phyloP scores from a whole-genome alignment of 2,329 filamentous ascomycete species.

The Fusarium metavorans region DNA sequence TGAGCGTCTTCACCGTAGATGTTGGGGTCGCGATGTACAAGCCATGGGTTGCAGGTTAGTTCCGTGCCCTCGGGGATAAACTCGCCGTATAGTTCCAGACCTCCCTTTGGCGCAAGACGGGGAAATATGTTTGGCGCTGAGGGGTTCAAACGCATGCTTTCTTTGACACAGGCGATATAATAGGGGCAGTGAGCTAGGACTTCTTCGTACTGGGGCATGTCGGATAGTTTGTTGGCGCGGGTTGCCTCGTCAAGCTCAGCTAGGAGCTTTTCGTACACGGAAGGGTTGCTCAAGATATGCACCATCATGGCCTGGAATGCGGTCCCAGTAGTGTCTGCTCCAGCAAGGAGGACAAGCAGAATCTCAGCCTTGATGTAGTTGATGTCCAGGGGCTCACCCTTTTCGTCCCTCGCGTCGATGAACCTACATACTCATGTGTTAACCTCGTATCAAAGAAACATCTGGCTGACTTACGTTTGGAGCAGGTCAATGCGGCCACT shows the following conservation, averaged over 20 bases:
- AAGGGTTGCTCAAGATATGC: slow-evolving; percentile 32
- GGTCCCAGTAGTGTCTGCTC: slow-evolving; percentile 61
- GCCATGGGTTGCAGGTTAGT: slow-evolving; percentile 53
- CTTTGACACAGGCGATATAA: slow-evolving; percentile 65
- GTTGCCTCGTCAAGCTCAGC: slow-evolving; percentile 39
- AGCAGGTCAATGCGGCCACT: slow-evolving; percentile 60
- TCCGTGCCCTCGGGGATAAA: slow-evolving; percentile 49
- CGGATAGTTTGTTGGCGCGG: slow-evolving; percentile 51
- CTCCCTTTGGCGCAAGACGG: slow-evolving; percentile 59
- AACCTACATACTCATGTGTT: slow-evolving; percentile 1
- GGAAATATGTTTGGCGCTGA: slow-evolving; percentile 62
- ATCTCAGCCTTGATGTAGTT: slow-evolving; percentile 40
- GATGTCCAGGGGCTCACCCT: slow-evolving; percentile 21
- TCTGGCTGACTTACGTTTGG: slow-evolving; percentile 54
- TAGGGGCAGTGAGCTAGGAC: slow-evolving; percentile 53
- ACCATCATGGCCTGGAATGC: slow-evolving; percentile 57
- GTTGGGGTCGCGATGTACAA: slow-evolving; percentile 47
- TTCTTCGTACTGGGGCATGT: slow-evolving; percentile 48
- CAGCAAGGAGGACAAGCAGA: slow-evolving; percentile 48
- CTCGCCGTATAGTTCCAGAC: slow-evolving; percentile 53
- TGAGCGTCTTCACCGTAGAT: slow-evolving; percentile 50
- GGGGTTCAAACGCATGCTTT: slow-evolving; percentile 63
- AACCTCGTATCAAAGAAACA: rapidly evolving
- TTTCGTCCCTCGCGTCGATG: slow-evolving; percentile 26
- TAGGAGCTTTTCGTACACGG: slow-evolving; percentile 35